These are phyloP conservation scores for Fusarium sp. DNA, from an alignment of 2,329 filamentous ascomycete genomes.

Conservation along the genomic window DNA sequence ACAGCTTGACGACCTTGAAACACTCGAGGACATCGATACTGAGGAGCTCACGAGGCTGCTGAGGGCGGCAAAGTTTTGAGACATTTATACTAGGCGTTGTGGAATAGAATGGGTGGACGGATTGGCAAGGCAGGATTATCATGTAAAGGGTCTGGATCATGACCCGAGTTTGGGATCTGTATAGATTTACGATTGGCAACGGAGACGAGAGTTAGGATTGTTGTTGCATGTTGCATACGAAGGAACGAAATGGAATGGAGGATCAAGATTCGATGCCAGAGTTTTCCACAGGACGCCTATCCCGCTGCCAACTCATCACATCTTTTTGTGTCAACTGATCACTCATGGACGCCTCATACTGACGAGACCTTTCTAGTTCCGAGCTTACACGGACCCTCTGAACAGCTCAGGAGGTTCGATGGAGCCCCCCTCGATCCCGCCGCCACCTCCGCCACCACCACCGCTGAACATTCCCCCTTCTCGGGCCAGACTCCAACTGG, in stretches of 20 bases:
- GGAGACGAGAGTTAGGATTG: conserved; percentile 44
- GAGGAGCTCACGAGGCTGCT: conserved; percentile 47
- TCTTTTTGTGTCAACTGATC: conserved; percentile 46
- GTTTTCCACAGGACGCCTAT: conserved; percentile 46
- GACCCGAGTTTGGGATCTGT: conserved; percentile 37
- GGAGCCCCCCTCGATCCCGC: conserved; percentile 69
- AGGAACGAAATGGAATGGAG: conserved; percentile 50
- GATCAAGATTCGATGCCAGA: conserved; percentile 48
- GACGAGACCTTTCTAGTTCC: conserved; percentile 62
- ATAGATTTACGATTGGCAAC: conserved; percentile 44
- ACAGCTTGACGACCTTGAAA: conserved; percentile 46
- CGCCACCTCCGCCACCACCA: conserved; percentile 76
- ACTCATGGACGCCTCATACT: conserved; percentile 38
- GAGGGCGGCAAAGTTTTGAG: conserved; percentile 41
- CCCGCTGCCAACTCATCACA: conserved; percentile 37
- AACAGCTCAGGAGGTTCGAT: conserved; percentile 63
- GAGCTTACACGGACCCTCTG: conserved; percentile 69
- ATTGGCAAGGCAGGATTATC: conserved; percentile 29
- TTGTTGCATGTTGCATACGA: conserved; percentile 36
- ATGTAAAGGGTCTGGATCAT: conserved; percentile 36
- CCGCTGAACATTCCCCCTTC: conserved; percentile 89
- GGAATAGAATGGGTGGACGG: conserved; percentile 40
- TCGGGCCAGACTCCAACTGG: conserved; percentile 88
- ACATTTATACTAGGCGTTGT: conserved; percentile 45
- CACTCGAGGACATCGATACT: conserved; percentile 49